phyloP scores from a whole-genome alignment of 2,329 filamentous ascomycete genomes.

The Diaporthe sp. region DNA sequence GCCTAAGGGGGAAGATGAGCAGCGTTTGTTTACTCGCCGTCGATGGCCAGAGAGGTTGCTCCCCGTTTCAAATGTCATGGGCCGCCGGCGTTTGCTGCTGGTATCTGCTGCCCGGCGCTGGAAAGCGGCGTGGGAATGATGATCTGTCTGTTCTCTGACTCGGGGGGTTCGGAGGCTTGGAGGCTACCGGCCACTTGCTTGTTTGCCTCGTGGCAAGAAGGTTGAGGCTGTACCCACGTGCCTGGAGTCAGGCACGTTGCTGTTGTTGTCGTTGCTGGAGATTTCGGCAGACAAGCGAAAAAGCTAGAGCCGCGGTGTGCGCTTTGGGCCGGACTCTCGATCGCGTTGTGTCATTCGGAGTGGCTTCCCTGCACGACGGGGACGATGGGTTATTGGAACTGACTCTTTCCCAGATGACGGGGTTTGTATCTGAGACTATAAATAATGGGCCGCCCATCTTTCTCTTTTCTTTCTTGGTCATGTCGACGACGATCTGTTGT shows the following conservation, averaged over 20 bases:
- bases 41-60: conserved; percentile 6
- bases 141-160: conserved; percentile 4
- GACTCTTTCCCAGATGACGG: not conserved
- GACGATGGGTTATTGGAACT: not conserved
- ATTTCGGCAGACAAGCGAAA: not conserved
- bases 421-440: not conserved
- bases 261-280: no score
- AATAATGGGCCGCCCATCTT: not conserved
- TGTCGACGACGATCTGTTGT: not conserved
- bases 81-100: not conserved
- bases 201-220: not conserved
- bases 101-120: not conserved
- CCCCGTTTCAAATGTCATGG: not conserved
- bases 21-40: not conserved
- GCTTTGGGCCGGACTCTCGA: not conserved
- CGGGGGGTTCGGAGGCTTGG: not conserved
- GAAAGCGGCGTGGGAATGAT: not conserved
- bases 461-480: not conserved
- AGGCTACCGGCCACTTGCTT: not conserved
- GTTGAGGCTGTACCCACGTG: not conserved
- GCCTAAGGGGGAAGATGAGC: conserved; percentile 13
- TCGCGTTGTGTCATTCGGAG: not conserved
- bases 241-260: no score
- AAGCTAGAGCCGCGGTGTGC: not conserved
- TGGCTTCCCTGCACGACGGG: not conserved